Base-by-base conservation (phyloP, 768 basidiomycete genomes). In the Holtermannia corniformis region DNA sequence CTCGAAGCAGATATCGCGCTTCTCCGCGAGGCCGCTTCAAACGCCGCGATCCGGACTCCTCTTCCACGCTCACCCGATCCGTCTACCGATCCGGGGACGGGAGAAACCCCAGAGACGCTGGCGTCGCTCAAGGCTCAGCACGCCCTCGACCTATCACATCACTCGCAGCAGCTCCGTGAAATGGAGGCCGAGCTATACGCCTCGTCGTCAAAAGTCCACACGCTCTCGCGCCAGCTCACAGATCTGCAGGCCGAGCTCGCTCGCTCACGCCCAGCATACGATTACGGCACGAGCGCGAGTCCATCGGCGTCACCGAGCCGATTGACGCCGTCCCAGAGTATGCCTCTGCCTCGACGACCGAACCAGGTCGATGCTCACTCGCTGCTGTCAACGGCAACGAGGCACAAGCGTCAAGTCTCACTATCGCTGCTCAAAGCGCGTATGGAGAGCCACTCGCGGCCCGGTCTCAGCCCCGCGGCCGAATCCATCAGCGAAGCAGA, bases 361-460 rank as follows among this genome's bases (percentile, higher is more conserved):
- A 20, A 21, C 25, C 32, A 40, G 19, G 22, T n/a, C 23, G 13
- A 32, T 26, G 49, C 14, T 40, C 45, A 21, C 44, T 41, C 62
- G 5, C 60, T 59, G 16, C 58, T 72, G 5, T 65, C 71, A 14
- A 58, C 67, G 2, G 45, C 54, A n/a, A 64, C 67, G 7, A 41
- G 67, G 20, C 68, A 68, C 55, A 68, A 68, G 51, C 60, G 71
- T n/a, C 67, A 68, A 48, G 55, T 65, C 5, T 68, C 68, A 14
- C 51, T 72, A 20, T 55, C 62, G 4, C 61, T 64, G 13, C 55
- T 72, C 5, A 70, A 69, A 57, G 68, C 71, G 10, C 48, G 71
- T 22, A 67, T 72, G 71, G 64, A 61, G 13, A 48, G 54, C 12
- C n/a, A 19, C 11, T 49, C 12, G 26, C 47, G 28, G 44, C 23